Evolutionary conservation across 768 basidiomycete genomes (phyloP).

Genomic region (Lactifluus rugatus): DNA sequence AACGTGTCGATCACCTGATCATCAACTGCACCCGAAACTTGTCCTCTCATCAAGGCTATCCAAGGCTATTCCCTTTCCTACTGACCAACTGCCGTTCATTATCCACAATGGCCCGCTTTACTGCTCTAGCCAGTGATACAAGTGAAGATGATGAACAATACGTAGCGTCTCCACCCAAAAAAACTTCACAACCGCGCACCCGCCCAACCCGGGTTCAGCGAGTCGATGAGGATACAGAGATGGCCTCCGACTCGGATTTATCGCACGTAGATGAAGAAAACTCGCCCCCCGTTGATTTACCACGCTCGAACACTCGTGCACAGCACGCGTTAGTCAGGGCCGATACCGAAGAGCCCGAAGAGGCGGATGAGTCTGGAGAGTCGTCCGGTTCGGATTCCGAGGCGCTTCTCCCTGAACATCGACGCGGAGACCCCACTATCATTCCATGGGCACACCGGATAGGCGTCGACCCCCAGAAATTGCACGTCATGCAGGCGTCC

Average conservation of each 20-base stretch:
- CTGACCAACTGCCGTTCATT: not conserved
- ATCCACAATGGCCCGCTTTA: slow-evolving; percentile 19
- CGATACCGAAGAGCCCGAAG: slow-evolving; percentile 32
- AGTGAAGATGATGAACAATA: slow-evolving; percentile 18
- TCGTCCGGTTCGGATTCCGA: slow-evolving; percentile 27
- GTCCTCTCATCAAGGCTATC: too few relatives aligned
- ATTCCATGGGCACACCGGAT: slow-evolving; percentile 65
- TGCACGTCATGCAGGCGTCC: slow-evolving; percentile 90
- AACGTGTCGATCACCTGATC: not conserved
- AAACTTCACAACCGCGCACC: not conserved
- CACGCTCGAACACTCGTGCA: slow-evolving; percentile 16
- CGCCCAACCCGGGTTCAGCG: not conserved
- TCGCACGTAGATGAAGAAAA: slow-evolving; percentile 50
- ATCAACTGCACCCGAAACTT: not conserved
- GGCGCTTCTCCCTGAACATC: slow-evolving; percentile 22
- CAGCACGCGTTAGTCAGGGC: not conserved
- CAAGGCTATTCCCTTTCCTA: too few relatives aligned
- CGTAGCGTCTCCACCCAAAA: not conserved
- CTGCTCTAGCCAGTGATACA: slow-evolving; percentile 18
- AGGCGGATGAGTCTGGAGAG: slow-evolving; percentile 28
- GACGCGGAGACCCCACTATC: slow-evolving; percentile 37
- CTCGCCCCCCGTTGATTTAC: slow-evolving; percentile 25
- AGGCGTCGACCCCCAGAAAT: slow-evolving; percentile 76
- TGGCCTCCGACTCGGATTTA: slow-evolving; percentile 23
- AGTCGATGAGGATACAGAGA: slow-evolving; percentile 11